Evolutionary conservation across 1,139 yeast species (phyloP).

Genomic region (Suhomyces kunorum): DNA sequence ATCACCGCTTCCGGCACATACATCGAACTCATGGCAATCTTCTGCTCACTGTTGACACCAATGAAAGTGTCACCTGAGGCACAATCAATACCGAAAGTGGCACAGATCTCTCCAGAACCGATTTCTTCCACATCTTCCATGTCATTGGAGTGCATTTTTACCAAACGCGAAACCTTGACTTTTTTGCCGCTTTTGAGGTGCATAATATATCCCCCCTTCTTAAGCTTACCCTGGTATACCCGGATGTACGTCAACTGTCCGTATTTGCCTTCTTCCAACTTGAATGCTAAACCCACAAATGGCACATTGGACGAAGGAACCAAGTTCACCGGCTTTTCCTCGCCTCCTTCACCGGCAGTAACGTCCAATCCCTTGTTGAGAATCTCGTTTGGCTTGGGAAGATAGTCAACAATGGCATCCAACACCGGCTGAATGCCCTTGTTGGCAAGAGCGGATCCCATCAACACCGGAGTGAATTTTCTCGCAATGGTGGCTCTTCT

Average conservation of each 20-base stretch:
- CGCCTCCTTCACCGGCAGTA: slow-evolving; percentile 39
- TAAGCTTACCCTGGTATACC: slow-evolving; percentile 93
- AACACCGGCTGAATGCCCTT: slow-evolving; percentile 92
- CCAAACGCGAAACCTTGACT: slow-evolving; percentile 92
- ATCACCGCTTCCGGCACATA: slow-evolving; percentile 98
- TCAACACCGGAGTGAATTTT: slow-evolving; percentile 94
- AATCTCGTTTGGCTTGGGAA: slow-evolving; percentile 93
- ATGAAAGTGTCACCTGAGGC: slow-evolving; percentile 99
- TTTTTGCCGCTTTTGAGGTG: slow-evolving; percentile 92
- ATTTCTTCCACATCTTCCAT: slow-evolving; percentile 97
- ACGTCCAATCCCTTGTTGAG: slow-evolving; percentile 87
- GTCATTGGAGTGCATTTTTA: slow-evolving; percentile 98
- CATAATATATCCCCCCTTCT: slow-evolving; percentile 85
- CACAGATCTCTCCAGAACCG: slow-evolving; percentile 98
- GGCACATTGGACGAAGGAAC: slow-evolving; percentile 76
- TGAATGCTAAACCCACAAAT: slow-evolving; percentile 95
- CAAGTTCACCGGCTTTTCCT: slow-evolving; percentile 73
- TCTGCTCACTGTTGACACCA: slow-evolving; percentile 63
- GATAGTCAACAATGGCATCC: slow-evolving; percentile 93
- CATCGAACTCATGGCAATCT: slow-evolving; percentile 95
- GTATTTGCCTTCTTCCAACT: slow-evolving; percentile 95
- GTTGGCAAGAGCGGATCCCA: slow-evolving; percentile 98
- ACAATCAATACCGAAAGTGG: slow-evolving; percentile 98
- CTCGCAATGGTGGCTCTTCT: slow-evolving; percentile 97
- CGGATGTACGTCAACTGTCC: slow-evolving; percentile 97